Conservation (phyloP, 1,139 yeast genomes). For the Waltiozyma sp. region DNA sequence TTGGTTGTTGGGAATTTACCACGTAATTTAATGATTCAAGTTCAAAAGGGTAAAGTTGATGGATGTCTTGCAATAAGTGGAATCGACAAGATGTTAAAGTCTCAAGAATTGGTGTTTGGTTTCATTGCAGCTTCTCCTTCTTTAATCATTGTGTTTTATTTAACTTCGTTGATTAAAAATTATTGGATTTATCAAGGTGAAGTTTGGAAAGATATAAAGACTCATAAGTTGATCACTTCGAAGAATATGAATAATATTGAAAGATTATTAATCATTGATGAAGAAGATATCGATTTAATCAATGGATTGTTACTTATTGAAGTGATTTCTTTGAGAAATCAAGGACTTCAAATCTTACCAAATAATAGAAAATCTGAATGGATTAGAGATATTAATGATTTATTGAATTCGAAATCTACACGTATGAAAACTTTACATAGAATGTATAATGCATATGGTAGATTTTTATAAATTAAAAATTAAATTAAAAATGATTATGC, state of each 20-base stretch:
- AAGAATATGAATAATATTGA: conserved; percentile 49
- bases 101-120: conserved; percentile 90
- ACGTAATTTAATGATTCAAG: conserved; percentile 71
- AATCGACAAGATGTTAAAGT: conserved; percentile 76
- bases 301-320: conserved; percentile 48
- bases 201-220: conserved; percentile 18
- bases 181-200: conserved; percentile 26
- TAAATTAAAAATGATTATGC: no score
- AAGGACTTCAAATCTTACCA: conserved; percentile 40
- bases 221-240: conserved; percentile 28
- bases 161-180: conserved; percentile 20
- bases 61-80: conserved; percentile 86
- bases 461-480: no score
- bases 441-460: conserved; percentile 22
- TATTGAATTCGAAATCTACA: conserved; percentile 26
- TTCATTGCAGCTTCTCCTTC: conserved; percentile 84
- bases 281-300: conserved; percentile 17
- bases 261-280: conserved; percentile 28
- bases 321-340: conserved; percentile 38
- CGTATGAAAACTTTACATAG: conserved; percentile 33
- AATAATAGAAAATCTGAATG: conserved; percentile 35
- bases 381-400: conserved; percentile 44
- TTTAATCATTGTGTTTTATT: conserved; percentile 41
- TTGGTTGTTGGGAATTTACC: conserved; percentile 58
- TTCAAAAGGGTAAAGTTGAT: conserved; percentile 92